These are phyloP conservation scores for Cucumis hystrix DNA, from an alignment of 306 rosid species.

Conservation along the genomic window DNA sequence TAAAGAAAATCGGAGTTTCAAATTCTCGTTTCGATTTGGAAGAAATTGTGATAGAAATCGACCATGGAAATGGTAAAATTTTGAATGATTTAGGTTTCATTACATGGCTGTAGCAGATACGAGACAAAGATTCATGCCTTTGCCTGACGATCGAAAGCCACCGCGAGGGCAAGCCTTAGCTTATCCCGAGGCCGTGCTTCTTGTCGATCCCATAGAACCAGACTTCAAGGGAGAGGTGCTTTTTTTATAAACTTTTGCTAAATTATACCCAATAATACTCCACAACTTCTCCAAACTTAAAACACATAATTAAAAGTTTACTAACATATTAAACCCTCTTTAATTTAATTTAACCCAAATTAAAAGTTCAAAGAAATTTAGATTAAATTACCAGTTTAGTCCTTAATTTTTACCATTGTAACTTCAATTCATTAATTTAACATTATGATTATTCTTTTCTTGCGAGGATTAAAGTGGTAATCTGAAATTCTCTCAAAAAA, in stretches of 20 bases:
- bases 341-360: no score
- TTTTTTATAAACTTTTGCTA: no score
- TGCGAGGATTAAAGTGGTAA: no score
- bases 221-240: constrained; percentile 29
- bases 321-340: no score
- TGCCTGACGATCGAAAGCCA: constrained; percentile 28
- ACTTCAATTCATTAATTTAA: no score
- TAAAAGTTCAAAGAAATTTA: no score
- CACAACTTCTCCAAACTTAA: no score
- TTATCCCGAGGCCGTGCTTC: constrained; percentile 36
- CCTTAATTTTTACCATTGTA: no score
- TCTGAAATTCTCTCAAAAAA: no score
- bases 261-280: no score
- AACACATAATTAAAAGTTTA: no score
- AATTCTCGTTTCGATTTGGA: neutral
- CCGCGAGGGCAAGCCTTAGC: constrained; percentile 31
- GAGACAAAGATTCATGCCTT: constrained; percentile 30
- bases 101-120: constrained; percentile 31
- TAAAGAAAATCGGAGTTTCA: constrained; percentile 8
- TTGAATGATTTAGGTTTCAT: constrained; percentile 19
- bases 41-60: neutral
- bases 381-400: no score
- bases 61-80: neutral
- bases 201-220: constrained; percentile 26
- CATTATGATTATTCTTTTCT: neutral